Conservation (phyloP, 2,329 filamentous ascomycete species). For the Remersonia thermophila region DNA sequence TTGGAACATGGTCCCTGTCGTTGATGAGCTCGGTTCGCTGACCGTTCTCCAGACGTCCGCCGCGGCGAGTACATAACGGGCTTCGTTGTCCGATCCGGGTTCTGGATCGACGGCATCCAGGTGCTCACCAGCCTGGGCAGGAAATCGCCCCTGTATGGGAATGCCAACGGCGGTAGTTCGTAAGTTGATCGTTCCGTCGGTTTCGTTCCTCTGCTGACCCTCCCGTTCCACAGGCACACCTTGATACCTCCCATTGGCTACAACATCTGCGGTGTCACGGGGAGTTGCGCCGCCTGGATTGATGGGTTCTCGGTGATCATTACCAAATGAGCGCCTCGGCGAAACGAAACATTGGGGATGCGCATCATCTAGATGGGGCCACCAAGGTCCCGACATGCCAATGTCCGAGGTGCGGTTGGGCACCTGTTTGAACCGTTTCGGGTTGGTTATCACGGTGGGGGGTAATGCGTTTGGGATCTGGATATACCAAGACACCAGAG, state of each 20-base stretch:
- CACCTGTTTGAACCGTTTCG: too few species aligned
- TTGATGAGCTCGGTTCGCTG: neutral
- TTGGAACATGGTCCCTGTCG: neutral
- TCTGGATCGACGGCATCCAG: slow-evolving; percentile 80
- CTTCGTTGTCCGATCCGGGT: slow-evolving; percentile 68
- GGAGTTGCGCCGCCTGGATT: slow-evolving; percentile 68
- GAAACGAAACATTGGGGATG: too few species aligned
- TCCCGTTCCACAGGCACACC: slow-evolving; percentile 50
- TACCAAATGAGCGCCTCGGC: too few species aligned
- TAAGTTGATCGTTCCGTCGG: slow-evolving; percentile 37
- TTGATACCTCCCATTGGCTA: slow-evolving; percentile 84
- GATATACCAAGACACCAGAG: too few species aligned
- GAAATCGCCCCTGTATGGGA: slow-evolving; percentile 75
- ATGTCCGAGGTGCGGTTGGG: too few species aligned
- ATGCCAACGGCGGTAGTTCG: slow-evolving; percentile 66
- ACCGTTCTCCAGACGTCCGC: slow-evolving; percentile 51
- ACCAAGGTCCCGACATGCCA: too few species aligned
- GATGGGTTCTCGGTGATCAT: slow-evolving; percentile 76
- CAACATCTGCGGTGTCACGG: slow-evolving; percentile 75
- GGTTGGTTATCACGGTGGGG: too few species aligned
- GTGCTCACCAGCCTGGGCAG: slow-evolving; percentile 82
- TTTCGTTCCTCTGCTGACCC: neutral
- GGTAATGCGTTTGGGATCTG: too few species aligned
- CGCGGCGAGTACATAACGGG: slow-evolving; percentile 79
- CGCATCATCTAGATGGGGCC: too few species aligned